Percentiles rank a stretch among this genome's conserved stretches.
These are phyloP conservation scores for Coemansia sp. DNA, from an alignment of 192 early-diverging fungal genomes.

Conservation along the genomic window DNA sequence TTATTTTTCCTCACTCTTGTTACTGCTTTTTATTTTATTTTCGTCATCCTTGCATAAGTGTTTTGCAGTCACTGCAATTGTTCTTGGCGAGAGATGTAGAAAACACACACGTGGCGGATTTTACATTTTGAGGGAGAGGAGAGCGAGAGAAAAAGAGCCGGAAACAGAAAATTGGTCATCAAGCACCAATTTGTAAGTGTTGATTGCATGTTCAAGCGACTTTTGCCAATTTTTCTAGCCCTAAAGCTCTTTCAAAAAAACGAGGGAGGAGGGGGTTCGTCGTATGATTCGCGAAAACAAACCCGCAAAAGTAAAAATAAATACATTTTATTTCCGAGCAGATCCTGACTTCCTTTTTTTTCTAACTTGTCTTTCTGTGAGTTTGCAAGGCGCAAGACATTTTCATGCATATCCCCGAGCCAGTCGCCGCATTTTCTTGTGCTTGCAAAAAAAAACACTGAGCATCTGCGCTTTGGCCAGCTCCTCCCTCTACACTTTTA, in stretches of 20 bases:
- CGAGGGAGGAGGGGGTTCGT: too few species aligned
- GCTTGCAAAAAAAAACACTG: too few species aligned
- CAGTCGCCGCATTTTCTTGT: background rate
- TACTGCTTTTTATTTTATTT: background rate
- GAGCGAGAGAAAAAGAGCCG: background rate
- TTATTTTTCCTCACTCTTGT: background rate
- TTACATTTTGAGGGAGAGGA: background rate
- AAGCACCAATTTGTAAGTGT: background rate
- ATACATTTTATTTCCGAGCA: background rate
- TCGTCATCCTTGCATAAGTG: background rate
- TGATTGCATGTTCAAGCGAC: too few species aligned
- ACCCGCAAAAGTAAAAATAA: background rate
- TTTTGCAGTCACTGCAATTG: background rate
- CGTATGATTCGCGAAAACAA: background rate
- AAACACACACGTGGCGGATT: slow-evolving; percentile 28
- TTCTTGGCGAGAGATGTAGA: background rate
- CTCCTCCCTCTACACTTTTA: background rate
- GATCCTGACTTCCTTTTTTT: background rate
- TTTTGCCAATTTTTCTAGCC: too few species aligned
- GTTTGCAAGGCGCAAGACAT: background rate
- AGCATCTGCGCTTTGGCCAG: background rate
- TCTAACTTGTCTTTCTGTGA: background rate
- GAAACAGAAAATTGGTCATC: background rate
- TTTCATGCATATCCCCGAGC: background rate
- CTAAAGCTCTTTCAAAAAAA: too few species aligned